Base-by-base conservation (phyloP, 768 basidiomycete genomes). In the Baorangia bicolor region DNA sequence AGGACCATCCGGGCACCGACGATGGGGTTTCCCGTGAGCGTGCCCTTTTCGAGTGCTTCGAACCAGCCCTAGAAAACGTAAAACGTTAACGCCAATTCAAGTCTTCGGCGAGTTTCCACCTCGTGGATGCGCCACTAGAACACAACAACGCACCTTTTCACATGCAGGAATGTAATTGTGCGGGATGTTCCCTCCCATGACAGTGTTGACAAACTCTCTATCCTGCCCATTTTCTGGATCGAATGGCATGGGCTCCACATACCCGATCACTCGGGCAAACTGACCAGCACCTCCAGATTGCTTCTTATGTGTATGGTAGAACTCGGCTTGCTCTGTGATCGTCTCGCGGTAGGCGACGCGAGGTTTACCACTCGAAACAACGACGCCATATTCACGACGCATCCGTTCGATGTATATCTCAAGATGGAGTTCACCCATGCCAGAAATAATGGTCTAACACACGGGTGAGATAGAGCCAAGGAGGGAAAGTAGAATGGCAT, bases 391-490 rank as follows among this genome's bases (percentile, higher is more conserved):
- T 74, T 99, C 97, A 49, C 97, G 90, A 64, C 86, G 88, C 94
- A 99, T 98, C 38, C 97, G 92, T 70, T 99, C 97, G 57, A 98
- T 94, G 74, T 99, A 98, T 67, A 99, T 96, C 68, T 99, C 97
- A 23, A 99, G 83, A 69, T 99, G 97, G 18, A 99, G 84, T 72
- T 99, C 97, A 25, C 97, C 97, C 97, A 99, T 99, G 21, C 97
- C 97, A 30, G 95, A 98, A 61, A 99, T 98, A 72, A 99, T 98
- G 16, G 96, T 98, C 92, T 94, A 61, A 18, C 28, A 16, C 5
- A 47, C 21, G n/a, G 39, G 50, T 46, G 21, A 57, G 54, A 39
- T 20, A 25, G n/a, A 44, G 16, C 3, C 51, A 40, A 25, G 40
- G 34, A 11, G 20, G 31, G 3, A 2, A 30, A 45, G 49, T 18